Evolutionary conservation across 2,329 filamentous ascomycete species (phyloP).

Genomic region (Dendryphion nanum): DNA sequence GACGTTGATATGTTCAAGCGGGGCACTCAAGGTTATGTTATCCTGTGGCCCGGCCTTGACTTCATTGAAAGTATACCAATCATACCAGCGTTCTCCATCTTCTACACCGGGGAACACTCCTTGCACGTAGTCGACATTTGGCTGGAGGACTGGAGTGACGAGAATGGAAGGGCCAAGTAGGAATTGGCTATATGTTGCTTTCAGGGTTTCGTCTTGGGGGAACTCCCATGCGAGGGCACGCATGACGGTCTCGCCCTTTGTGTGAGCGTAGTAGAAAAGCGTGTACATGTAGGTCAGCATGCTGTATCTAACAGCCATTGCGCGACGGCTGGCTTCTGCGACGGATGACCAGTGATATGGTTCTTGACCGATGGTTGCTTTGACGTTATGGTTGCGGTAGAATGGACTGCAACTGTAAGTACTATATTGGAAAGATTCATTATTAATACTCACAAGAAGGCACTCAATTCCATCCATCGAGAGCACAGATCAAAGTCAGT

Average conservation of each 20-base stretch:
- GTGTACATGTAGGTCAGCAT: constrained; percentile 75
- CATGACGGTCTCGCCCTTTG: constrained; percentile 60
- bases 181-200: constrained; percentile 50
- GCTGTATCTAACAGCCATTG: constrained; percentile 66
- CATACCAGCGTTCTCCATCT: neutral
- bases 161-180: constrained; percentile 55
- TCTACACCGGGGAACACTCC: constrained; percentile 3
- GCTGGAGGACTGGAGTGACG: constrained; percentile 51
- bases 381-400: constrained; percentile 66
- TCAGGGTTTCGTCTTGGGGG: constrained; percentile 52
- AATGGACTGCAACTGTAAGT: constrained; percentile 49
- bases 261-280: constrained; percentile 56
- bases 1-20: constrained; percentile 55
- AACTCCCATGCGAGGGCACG: constrained; percentile 69
- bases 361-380: constrained; percentile 56
- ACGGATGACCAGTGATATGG: constrained; percentile 52
- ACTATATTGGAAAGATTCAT: no score
- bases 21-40: neutral
- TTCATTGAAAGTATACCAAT: constrained; percentile 1
- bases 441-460: constrained; percentile 56
- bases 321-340: constrained; percentile 60
- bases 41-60: neutral
- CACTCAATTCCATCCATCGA: constrained; percentile 67
- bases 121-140: constrained; percentile 46
- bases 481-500: constrained; percentile 65